These are phyloP conservation scores for Cryptosporidium meleagridis DNA, from an alignment of 169 alveolate species.

Conservation along the genomic window DNA sequence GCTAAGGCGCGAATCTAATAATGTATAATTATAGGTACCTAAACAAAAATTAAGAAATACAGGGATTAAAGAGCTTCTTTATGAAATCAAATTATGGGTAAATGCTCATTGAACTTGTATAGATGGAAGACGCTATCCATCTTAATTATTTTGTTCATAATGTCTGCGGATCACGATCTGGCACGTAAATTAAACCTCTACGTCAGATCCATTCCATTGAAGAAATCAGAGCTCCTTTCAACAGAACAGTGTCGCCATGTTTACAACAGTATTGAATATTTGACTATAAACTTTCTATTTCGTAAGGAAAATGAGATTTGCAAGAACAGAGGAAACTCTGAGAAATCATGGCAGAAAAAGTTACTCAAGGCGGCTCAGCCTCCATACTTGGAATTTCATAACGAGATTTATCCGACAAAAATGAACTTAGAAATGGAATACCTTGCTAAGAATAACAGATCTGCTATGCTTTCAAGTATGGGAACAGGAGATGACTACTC, in stretches of 20 bases:
- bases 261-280: not conserved
- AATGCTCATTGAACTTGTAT: no score
- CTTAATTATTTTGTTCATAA: not conserved
- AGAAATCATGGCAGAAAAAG: conserved; percentile 38
- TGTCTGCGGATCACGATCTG: not conserved
- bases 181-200: not conserved
- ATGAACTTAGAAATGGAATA: conserved; percentile 15
- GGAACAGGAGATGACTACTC: conserved; percentile 67
- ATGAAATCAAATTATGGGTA: not conserved
- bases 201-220: conserved; percentile 3
- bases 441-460: conserved; percentile 5
- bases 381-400: conserved; percentile 46
- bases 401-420: conserved; percentile 36
- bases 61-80: not conserved
- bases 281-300: conserved; percentile 27
- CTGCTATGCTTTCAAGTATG: conserved; percentile 48
- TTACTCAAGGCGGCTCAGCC: conserved; percentile 50
- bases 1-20: not conserved
- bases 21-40: not conserved
- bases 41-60: not conserved
- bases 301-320: conserved; percentile 10
- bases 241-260: conserved; percentile 23
- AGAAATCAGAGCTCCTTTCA: conserved; percentile 21
- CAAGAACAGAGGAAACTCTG: not conserved
- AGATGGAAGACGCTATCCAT: not conserved